These are phyloP conservation scores for Penicillium paxilli DNA, from an alignment of 495 filamentous ascomycete genomes.

Conservation along the genomic window DNA sequence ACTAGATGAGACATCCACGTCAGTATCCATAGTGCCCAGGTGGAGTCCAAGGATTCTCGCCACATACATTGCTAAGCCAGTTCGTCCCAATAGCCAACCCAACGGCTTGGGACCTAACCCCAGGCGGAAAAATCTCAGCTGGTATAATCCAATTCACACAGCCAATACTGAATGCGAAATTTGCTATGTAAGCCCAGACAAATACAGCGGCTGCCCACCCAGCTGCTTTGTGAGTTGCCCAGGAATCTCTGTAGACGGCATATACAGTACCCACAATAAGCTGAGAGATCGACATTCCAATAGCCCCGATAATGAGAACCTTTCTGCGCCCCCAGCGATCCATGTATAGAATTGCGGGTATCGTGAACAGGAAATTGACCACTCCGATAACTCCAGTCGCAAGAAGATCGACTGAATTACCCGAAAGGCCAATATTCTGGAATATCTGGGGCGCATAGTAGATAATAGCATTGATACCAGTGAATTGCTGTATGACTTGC, in stretches of 20 bases:
- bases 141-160: constrained; percentile 15
- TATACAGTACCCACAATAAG: constrained; percentile 66
- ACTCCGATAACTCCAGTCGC: constrained; percentile 66
- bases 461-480: constrained; percentile 42
- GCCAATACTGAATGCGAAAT: constrained; percentile 12
- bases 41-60: too few species aligned
- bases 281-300: constrained; percentile 63
- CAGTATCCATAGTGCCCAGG: too few species aligned
- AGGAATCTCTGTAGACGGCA: constrained; percentile 58
- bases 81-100: constrained; percentile 1
- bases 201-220: constrained; percentile 75
- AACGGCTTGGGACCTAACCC: constrained; percentile 7
- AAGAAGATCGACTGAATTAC: constrained; percentile 55
- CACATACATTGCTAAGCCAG: constrained; percentile 1
- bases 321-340: constrained; percentile 63
- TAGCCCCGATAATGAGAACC: constrained; percentile 62
- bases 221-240: constrained; percentile 56
- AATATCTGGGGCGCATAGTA: constrained; percentile 65
- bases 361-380: constrained; percentile 63
- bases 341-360: constrained; percentile 62
- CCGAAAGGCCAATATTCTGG: constrained; percentile 46
- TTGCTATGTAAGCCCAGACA: constrained; percentile 64
- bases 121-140: constrained; percentile 9
- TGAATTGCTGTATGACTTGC: constrained; percentile 13
- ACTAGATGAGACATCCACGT: constrained; percentile 2